Percentiles rank a stretch among this genome's conserved stretches.
phyloP scores from a whole-genome alignment of 208 protist genomes.

The Herpetomonas samuelpessoai region DNA sequence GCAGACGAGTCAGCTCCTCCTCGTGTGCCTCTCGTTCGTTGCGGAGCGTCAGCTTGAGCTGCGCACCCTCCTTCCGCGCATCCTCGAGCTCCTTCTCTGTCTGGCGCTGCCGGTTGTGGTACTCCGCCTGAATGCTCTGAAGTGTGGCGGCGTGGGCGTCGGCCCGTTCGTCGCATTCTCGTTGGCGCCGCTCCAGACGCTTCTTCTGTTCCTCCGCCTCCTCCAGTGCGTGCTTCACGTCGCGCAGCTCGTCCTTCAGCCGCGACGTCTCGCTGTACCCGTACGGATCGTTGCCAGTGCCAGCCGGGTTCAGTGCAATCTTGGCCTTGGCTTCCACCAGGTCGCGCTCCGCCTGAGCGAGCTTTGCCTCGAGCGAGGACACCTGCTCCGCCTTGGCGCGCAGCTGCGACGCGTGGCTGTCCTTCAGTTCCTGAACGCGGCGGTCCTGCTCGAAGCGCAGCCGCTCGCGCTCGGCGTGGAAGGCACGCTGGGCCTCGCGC shows the following conservation, averaged over 20 bases:
- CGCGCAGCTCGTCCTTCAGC: constrained; percentile 62
- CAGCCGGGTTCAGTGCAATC: constrained; percentile 17
- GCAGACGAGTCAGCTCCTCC: constrained; percentile 43
- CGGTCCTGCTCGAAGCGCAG: constrained; percentile 40
- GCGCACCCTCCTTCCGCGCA: constrained; percentile 34
- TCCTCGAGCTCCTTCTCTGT: constrained; percentile 41
- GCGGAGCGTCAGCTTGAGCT: constrained; percentile 30
- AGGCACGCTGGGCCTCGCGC: constrained; percentile 38
- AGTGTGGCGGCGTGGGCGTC: constrained; percentile 42
- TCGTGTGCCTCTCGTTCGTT: constrained; percentile 27
- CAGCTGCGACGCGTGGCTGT: constrained; percentile 36
- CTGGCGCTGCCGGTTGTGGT: constrained; percentile 19
- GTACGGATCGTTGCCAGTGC: constrained; percentile 4
- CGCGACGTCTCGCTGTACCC: constrained; percentile 20
- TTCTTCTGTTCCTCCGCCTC: constrained; percentile 41
- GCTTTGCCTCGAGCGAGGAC: constrained; percentile 30
- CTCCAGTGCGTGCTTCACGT: constrained; percentile 25
- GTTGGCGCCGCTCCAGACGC: constrained; percentile 47
- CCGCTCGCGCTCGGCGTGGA: constrained; percentile 58
- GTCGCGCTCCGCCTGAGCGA: constrained; percentile 44
- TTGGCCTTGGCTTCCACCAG: constrained; percentile 50
- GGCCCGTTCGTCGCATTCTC: constrained; percentile 35
- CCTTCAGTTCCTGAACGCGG: constrained; percentile 41
- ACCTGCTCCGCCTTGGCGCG: constrained; percentile 39
- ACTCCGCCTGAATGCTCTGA: constrained; percentile 46